Percentiles rank a stretch among this genome's conserved stretches.
Conservation (phyloP, 768 basidiomycete species). For the Trametes gibbosa region DNA sequence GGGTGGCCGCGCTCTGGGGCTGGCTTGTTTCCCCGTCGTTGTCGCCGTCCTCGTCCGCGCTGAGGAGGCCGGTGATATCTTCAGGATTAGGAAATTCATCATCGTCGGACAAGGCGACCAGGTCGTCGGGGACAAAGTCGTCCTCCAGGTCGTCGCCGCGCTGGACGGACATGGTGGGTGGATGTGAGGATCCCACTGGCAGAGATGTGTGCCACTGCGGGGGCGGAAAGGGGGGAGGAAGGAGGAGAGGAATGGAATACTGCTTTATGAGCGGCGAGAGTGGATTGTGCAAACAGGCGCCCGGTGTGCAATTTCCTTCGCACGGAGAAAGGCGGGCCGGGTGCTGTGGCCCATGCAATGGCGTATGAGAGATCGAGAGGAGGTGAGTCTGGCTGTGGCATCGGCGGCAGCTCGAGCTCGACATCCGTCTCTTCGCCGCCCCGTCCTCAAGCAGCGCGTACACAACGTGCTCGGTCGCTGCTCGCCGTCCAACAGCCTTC, state of each 20-base stretch:
- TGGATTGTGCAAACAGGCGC: conserved; percentile 1
- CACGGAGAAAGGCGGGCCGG: conserved; percentile 2
- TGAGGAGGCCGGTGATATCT: conserved; percentile 40
- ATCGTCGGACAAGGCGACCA: conserved; percentile 61
- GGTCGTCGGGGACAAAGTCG: conserved; percentile 71
- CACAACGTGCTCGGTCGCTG: not conserved
- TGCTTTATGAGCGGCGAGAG: conserved; percentile 1
- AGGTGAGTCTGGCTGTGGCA: no score
- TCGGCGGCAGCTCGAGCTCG: no score
- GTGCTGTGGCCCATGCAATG: not conserved
- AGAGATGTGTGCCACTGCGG: conserved; percentile 6
- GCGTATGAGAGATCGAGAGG: not conserved
- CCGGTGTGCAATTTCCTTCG: conserved; percentile 2
- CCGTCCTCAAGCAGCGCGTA: no score
- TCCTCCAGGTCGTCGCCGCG: conserved; percentile 82
- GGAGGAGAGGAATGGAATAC: not conserved
- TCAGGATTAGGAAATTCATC: conserved; percentile 42
- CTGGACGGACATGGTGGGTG: conserved; percentile 29
- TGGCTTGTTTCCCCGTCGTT: conserved; percentile 25
- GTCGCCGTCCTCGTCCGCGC: conserved; percentile 42
- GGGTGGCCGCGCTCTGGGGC: conserved; percentile 20
- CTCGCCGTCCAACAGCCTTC: not conserved
- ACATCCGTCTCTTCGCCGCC: no score
- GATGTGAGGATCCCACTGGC: not conserved
- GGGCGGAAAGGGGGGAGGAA: not conserved